phyloP scores from a whole-genome alignment of 1,284 basidiomycete genomes.

The Polyporus tsugae region DNA sequence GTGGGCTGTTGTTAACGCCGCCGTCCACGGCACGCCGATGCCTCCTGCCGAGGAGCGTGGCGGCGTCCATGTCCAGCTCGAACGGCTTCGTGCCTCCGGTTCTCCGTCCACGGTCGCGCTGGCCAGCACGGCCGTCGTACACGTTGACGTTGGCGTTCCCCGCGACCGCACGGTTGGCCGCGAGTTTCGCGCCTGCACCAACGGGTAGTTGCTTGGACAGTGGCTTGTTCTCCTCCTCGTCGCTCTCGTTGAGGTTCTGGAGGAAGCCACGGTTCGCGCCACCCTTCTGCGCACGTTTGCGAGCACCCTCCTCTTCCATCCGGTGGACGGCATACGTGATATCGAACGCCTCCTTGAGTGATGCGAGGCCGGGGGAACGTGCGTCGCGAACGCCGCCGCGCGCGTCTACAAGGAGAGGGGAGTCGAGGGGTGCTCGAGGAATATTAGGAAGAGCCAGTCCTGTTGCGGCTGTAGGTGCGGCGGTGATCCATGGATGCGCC shows the following conservation, averaged over 20 bases:
- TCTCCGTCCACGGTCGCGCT: slow-evolving; percentile 64
- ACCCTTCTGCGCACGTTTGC: slow-evolving; percentile 82
- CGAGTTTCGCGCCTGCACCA: slow-evolving; percentile 47
- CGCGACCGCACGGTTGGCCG: slow-evolving; percentile 48
- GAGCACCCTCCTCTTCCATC: slow-evolving; percentile 97
- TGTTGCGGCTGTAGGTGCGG: slow-evolving; percentile 65
- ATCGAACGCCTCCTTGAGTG: slow-evolving; percentile 98
- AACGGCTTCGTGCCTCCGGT: slow-evolving; percentile 56
- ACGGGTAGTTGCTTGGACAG: slow-evolving; percentile 39
- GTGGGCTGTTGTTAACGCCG: slow-evolving; percentile 32
- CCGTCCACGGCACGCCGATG: slow-evolving; percentile 53
- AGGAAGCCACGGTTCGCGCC: slow-evolving; percentile 86
- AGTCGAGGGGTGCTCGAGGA: slow-evolving; percentile 76
- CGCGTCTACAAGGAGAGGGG: slow-evolving; percentile 86
- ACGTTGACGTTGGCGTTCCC: slow-evolving; percentile 49
- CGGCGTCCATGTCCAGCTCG: slow-evolving; percentile 84
- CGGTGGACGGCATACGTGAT: slow-evolving; percentile 99
- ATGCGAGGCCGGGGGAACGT: slow-evolving; percentile 90
- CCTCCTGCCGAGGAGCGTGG: slow-evolving; percentile 83
- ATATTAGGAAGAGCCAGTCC: slow-evolving; percentile 57
- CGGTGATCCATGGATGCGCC: slow-evolving; percentile 94
- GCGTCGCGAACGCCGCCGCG: slow-evolving; percentile 86
- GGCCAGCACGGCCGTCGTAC: slow-evolving; percentile 80
- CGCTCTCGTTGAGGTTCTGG: slow-evolving; percentile 91
- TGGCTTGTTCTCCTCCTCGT: slow-evolving; percentile 75